Evolutionary conservation across 2,329 filamentous ascomycete species (phyloP).

Genomic region (Dryadomyces quercus-mongolicae): DNA sequence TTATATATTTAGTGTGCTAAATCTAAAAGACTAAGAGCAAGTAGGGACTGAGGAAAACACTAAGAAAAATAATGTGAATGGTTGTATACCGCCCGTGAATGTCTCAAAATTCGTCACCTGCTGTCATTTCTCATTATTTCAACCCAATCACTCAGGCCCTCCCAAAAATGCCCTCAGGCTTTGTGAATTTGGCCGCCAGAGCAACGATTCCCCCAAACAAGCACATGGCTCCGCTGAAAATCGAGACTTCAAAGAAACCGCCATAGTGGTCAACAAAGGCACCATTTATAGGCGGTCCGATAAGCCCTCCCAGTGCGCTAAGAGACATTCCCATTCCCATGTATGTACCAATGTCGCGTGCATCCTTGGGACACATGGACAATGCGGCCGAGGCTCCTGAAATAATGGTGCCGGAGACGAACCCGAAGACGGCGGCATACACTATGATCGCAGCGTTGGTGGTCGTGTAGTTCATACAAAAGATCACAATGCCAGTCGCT

Average conservation of each 20-base stretch:
- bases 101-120: too few relatives aligned
- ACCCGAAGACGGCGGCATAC: constrained; percentile 12
- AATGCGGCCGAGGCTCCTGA: constrained; percentile 25
- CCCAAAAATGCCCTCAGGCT: background rate
- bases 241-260: constrained; percentile 22
- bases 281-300: constrained; percentile 33
- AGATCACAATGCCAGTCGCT: constrained; percentile 15
- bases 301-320: constrained; percentile 25
- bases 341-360: constrained; percentile 38
- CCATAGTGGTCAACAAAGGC: constrained; percentile 26
- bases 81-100: too few relatives aligned
- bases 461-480: constrained; percentile 16
- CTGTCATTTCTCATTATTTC: too few relatives aligned
- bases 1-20: too few relatives aligned
- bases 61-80: too few relatives aligned
- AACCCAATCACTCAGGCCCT: background rate
- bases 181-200: constrained; percentile 9
- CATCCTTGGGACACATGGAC: constrained; percentile 25
- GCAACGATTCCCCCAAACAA: constrained; percentile 17
- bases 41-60: too few relatives aligned
- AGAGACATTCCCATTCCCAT: constrained; percentile 30
- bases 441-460: constrained; percentile 12
- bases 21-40: too few relatives aligned
- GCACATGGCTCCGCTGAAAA: constrained; percentile 25
- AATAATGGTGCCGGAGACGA: constrained; percentile 19